A percentile compares a stretch with the other conserved stretches of the same genome.
phyloP scores from a whole-genome alignment of 768 basidiomycete genomes.

The Hericium coralloides region DNA sequence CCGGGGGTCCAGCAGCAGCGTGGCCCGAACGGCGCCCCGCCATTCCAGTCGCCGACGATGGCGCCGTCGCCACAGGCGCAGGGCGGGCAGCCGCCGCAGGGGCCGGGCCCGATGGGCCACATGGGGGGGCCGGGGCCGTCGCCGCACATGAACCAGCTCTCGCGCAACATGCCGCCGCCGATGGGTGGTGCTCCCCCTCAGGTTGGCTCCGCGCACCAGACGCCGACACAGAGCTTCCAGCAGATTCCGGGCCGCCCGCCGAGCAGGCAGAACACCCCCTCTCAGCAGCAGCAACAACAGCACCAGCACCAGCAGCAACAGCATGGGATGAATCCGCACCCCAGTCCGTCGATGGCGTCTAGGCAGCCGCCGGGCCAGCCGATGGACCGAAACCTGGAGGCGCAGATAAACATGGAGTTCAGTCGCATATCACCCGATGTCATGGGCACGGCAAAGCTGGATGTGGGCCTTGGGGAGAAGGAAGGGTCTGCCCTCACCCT shows the following conservation, averaged over 20 bases:
- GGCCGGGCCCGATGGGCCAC: conserved; percentile 21
- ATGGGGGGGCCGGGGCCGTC: conserved; percentile 47
- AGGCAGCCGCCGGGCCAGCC: conserved; percentile 34
- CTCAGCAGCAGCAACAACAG: conserved; percentile 1
- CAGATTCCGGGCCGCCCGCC: conserved; percentile 41
- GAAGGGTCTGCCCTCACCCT: conserved; percentile 32
- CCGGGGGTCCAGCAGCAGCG: conserved; percentile 34
- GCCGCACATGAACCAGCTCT: conserved; percentile 36
- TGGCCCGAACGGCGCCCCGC: conserved; percentile 33
- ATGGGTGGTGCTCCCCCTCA: conserved; percentile 32
- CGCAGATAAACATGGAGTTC: conserved; percentile 33
- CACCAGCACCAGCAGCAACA: neutral
- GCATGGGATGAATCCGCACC: conserved; percentile 32
- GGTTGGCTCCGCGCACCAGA: conserved; percentile 25
- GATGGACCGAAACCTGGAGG: conserved; percentile 12
- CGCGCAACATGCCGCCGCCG: conserved; percentile 39
- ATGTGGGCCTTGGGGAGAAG: conserved; percentile 37
- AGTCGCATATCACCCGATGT: conserved; percentile 26
- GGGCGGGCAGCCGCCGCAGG: conserved; percentile 14
- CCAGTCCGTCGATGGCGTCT: conserved; percentile 47
- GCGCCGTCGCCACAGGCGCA: conserved; percentile 48
- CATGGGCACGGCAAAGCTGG: conserved; percentile 31
- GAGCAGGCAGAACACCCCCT: conserved; percentile 44
- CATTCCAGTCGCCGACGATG: conserved; percentile 61
- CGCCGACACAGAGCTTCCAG: conserved; percentile 34